Conservation (phyloP, 2,329 filamentous ascomycete species). For the Dothideomycetidae sp. region DNA sequence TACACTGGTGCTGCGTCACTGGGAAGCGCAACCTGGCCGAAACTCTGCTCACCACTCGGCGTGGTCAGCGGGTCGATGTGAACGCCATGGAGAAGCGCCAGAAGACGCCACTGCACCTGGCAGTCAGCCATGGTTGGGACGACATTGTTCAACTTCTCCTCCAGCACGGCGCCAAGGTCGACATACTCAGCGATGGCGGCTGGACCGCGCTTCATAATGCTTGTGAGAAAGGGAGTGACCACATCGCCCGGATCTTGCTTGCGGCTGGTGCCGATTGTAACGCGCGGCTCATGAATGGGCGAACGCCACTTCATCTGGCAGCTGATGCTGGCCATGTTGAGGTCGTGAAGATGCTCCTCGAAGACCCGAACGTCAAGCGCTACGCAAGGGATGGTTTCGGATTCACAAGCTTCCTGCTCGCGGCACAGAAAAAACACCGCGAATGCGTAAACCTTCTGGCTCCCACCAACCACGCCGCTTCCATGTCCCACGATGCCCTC, state of each 20-base stretch:
- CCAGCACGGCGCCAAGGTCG: slow-evolving; percentile 8
- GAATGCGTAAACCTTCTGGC: slow-evolving; percentile 30
- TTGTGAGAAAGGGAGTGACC: slow-evolving; percentile 11
- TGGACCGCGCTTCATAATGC: slow-evolving; percentile 18
- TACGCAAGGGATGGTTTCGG: slow-evolving; percentile 30
- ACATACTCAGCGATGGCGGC: slow-evolving; percentile 14
- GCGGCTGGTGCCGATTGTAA: slow-evolving; percentile 1
- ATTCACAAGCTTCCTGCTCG: slow-evolving; percentile 29
- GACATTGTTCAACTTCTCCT: slow-evolving; percentile 12
- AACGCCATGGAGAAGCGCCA: slow-evolving; percentile 8
- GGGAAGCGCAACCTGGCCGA: slow-evolving; percentile 15
- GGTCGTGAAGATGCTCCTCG: slow-evolving; percentile 14
- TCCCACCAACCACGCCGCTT: slow-evolving; percentile 27
- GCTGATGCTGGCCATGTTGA: slow-evolving; percentile 17
- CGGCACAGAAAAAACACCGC: slow-evolving; percentile 26
- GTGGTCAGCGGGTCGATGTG: slow-evolving; percentile 12
- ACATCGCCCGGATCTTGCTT: slow-evolving; percentile 18
- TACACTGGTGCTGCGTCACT: slow-evolving; percentile 17
- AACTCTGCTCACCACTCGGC: slow-evolving; percentile 13
- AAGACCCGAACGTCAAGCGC: slow-evolving; percentile 21
- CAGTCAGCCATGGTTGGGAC: slow-evolving; percentile 11
- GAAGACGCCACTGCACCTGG: slow-evolving; percentile 14
- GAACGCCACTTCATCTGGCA: slow-evolving; percentile 18
- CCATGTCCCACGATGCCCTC: slow-evolving; percentile 21
- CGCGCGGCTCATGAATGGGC: slow-evolving; percentile 6